Evolutionary conservation across 495 filamentous ascomycete species (phyloP).

Genomic region (Aspergillus sparsus): DNA sequence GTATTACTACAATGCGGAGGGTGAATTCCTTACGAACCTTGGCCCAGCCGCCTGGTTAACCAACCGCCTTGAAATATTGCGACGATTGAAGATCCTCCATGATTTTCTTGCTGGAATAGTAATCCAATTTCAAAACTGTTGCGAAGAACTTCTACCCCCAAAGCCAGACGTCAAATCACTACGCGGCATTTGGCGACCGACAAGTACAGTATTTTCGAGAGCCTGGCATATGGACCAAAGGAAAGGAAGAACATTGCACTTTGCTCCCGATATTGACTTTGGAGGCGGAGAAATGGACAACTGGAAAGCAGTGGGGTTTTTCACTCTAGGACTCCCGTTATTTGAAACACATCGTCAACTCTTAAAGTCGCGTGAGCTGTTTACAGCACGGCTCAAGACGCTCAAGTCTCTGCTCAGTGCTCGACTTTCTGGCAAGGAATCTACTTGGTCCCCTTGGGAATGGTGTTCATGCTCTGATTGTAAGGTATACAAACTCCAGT

Average conservation of each 20-base stretch:
- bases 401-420: slow-evolving; percentile 3
- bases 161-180: slow-evolving; percentile 5
- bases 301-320: slow-evolving; percentile 6
- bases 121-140: slow-evolving; percentile 3
- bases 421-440: slow-evolving; percentile 4
- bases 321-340: slow-evolving; percentile 9
- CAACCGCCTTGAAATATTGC: slow-evolving; percentile 9
- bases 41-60: slow-evolving; percentile 2
- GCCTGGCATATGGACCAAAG: slow-evolving; percentile 13
- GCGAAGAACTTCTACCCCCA: background rate
- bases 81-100: slow-evolving; percentile 6
- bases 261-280: slow-evolving; percentile 14
- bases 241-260: background rate
- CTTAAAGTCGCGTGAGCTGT: slow-evolving; percentile 4
- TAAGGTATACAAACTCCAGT: background rate
- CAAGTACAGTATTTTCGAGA: slow-evolving; percentile 4
- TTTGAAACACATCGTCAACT: slow-evolving; percentile 12
- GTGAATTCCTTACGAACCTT: slow-evolving; percentile 7
- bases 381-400: slow-evolving; percentile 10
- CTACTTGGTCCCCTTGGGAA: slow-evolving; percentile 9
- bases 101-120: slow-evolving; percentile 14
- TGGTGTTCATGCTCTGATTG: slow-evolving; percentile 8
- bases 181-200: slow-evolving; percentile 6
- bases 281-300: slow-evolving; percentile 6
- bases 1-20: slow-evolving; percentile 8